Evolutionary conservation across 441 rosid species (phyloP), one percentile per base, ranked within the genome.

Genomic region (Rhodomyrtus psidioides): DNA sequence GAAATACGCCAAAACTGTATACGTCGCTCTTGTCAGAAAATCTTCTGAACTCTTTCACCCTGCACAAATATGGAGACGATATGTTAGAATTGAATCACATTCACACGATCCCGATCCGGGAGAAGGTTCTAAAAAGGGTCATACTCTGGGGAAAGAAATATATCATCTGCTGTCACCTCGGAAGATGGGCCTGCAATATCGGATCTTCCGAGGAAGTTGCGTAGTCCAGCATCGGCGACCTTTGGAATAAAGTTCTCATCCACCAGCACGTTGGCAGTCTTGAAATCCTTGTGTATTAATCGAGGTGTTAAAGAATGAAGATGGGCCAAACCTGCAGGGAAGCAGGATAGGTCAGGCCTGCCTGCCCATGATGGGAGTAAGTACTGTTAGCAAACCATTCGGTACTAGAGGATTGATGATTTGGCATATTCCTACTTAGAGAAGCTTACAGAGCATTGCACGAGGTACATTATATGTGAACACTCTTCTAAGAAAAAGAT

Each of bases 131-230:
- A 17, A 30, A n/a, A 54, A 10, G 84, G 75, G n/a, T n/a, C 79
- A 51, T 92, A 97, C 99, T 95, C 99, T 21, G 98, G 96, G 21
- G 99, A 94, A 83, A 93, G 98, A 88, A 94, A 97, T 86, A 95
- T 93, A 91, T 95, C 98, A 86, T 97, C 98, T 55, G 93, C 92
- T 46, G 91, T 84, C 86, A 88, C 89, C 91, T 92, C 95, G 62
- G 97, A 92, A 44, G 98, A 97, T 85, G 98, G 92, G 56, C 97
- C 99, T 55, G 95, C 98, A 87, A 89, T 75, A 84, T 94, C 96
- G 8, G 87, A 90, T 90, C 96, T 90, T 87, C 95, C 98, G 87
- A 96, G 91, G 89, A 97, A 94, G 90, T 93, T 93, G 54, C 92
- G 91, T 3, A 94, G 87, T 85, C 97, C 97, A 12, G 95, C 95